Evolutionary conservation across 2,329 filamentous ascomycete species (phyloP), one percentile per base, ranked within the genome.

Genomic region (Camptophora hylomeconis): DNA sequence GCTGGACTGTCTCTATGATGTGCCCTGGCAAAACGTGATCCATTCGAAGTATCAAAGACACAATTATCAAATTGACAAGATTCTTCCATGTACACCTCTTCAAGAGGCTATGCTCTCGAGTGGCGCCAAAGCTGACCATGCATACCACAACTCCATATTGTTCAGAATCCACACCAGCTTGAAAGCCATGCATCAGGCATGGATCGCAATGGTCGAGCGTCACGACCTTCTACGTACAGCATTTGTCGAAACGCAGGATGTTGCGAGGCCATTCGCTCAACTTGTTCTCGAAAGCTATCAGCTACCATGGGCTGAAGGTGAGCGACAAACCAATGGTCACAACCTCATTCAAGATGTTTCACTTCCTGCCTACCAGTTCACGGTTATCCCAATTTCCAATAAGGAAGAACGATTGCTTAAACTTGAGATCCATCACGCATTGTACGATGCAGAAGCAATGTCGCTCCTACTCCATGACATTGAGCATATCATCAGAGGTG

Each of bases 391-490:
- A n/a, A n/a, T n/a, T n/a, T n/a, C n/a, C n/a, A n/a, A n/a, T n/a
- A n/a, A n/a, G n/a, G n/a, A n/a, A n/a, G n/a, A n/a, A n/a, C n/a
- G n/a, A n/a, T n/a, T n/a, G n/a, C n/a, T n/a, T 9, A 23, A 31
- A 18, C 56, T 75, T 26, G 60, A 59, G 13, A 72, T 73, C 42
- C 84, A 93, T 44, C 86, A 94, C 53, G 80, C 82, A 2, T 58
- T 93, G 1, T 92, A 93, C 44, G 86, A 94, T 52, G 86, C 79
- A 0, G 72, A 78, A 19, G 82, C 83, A 0, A 77, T 93, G 45
- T 58, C 65, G 1, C 61, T 64, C 6, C 58, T 94, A 0, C 64
- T 87, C 14, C 52, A 67, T 0, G 84, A 93, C 45, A 58, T 92
- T 2, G 73, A 89, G 43, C 49, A 58, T 2, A 38, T 69, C 3